Evolutionary conservation across 2,329 filamentous ascomycete genomes (phyloP), one percentile per base, ranked within the genome.

Genomic region (Furcasterigmium furcatum): DNA sequence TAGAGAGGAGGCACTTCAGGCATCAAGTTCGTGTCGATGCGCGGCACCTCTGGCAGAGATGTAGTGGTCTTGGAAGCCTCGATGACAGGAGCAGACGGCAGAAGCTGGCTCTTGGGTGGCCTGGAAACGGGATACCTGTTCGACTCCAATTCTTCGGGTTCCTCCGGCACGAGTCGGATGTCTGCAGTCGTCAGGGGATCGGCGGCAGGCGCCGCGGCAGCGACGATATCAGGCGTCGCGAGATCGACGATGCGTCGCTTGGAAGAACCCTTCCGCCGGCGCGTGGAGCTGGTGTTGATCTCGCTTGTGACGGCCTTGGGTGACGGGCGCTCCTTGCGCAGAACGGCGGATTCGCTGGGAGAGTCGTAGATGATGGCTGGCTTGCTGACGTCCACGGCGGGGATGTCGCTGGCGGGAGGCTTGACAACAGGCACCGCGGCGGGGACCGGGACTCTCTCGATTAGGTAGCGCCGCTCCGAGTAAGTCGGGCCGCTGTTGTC

Each of bases 401-500:
- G 73, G 9, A 84, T 68, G 54, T 88, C 84, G 13, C 82, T 77
- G 4, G 76, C 73, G 21, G 76, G 73, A 13, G 85, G 82, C 62
- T 86, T 89, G 47, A 95, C 79, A 14, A 95, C 84, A 0, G 91
- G 90, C 9, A 91, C 84, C 30, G 80, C 84, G 21, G 87, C 79
- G 16, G 85, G 82, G 55, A 95, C 84, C 2, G 88, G 85, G 10
- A 77, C 88, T 39, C 91, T 83, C 42, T 96, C 91, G 5, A 91
- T 79, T 36, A 99, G 76, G 53, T 88, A 85, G 58, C 90, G 90
- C 61, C 84, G 85, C 71, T 99, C 94, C 14, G 84, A 80, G 59
- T 90, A 95, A n/a, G 80, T 85, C 1, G 94, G 92, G 0, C 86
- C 86, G 27, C 82, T 81, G 3, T 87, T 85, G 62, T 99, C 94